Conservation (phyloP, 2,329 filamentous ascomycete genomes). For the Cladosporium sp. region DNA sequence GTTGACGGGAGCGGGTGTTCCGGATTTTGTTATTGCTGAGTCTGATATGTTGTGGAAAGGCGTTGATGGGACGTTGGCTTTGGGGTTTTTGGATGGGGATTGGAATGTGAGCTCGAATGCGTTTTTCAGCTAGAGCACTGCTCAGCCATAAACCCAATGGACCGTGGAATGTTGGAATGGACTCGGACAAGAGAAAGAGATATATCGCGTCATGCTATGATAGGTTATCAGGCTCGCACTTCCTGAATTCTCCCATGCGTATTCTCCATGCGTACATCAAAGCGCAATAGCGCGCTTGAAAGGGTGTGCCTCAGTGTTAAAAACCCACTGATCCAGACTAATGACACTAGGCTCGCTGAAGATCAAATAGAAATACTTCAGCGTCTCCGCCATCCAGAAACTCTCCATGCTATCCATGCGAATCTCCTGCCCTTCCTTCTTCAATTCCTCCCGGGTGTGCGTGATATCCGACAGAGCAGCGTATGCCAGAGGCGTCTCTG, state of each 20-base stretch:
- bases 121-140: neutral
- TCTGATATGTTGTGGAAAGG: conserved; percentile 47
- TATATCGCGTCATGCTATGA: neutral
- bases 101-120: conserved; percentile 35
- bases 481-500: conserved; percentile 42
- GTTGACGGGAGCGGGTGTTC: conserved; percentile 53
- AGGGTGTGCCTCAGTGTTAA: conserved; percentile 49
- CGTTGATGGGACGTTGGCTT: conserved; percentile 46
- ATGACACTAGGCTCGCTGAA: conserved; percentile 41
- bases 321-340: conserved; percentile 45
- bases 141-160: no score
- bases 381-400: conserved; percentile 47
- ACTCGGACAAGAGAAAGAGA: neutral
- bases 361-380: conserved; percentile 47
- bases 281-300: conserved; percentile 29
- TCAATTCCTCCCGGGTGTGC: conserved; percentile 31
- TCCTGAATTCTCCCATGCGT: no score
- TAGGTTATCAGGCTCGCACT: no score
- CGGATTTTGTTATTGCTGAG: conserved; percentile 52
- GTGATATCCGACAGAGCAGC: conserved; percentile 42
- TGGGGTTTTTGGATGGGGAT: conserved; percentile 52
- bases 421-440: conserved; percentile 24
- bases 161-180: neutral
- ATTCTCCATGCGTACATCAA: no score
- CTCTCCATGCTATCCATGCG: conserved; percentile 44